A percentile compares a stretch with the other conserved stretches of the same genome.
These are phyloP conservation scores for Gossypium ekmanianum DNA, from an alignment of 345 rosid genomes.

Conservation along the genomic window DNA sequence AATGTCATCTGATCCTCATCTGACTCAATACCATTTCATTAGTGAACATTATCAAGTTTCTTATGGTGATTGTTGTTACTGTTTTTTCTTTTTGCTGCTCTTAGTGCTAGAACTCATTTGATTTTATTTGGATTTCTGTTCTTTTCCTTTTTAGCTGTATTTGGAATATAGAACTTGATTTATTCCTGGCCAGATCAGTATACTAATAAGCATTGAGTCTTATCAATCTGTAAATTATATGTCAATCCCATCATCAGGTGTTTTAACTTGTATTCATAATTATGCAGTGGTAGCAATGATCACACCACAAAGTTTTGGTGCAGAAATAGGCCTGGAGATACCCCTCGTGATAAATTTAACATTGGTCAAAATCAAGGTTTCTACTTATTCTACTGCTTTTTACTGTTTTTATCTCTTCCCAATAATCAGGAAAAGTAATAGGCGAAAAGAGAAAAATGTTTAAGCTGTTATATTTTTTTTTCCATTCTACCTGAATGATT, in stretches of 20 bases:
- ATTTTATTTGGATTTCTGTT: slow-evolving; percentile 9
- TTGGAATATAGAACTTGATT: neutral
- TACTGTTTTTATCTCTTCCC: neutral
- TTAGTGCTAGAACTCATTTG: neutral
- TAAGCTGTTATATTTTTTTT: neutral
- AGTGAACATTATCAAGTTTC: neutral
- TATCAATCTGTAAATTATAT: slow-evolving; percentile 1
- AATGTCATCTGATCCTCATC: neutral
- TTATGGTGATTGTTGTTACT: neutral
- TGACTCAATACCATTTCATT: neutral
- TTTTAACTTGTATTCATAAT: slow-evolving; percentile 22
- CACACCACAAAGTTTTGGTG: slow-evolving; percentile 96
- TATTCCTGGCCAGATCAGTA: neutral
- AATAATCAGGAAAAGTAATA: neutral
- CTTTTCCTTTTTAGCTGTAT: neutral
- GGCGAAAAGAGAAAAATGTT: neutral
- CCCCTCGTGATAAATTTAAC: slow-evolving; percentile 77
- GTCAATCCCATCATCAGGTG: slow-evolving; percentile 16
- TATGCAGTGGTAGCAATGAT: slow-evolving; percentile 95
- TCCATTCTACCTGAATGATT: neutral
- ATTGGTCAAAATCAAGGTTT: slow-evolving; percentile 75
- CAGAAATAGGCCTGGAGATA: slow-evolving; percentile 94
- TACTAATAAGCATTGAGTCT: neutral
- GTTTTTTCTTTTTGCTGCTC: neutral
- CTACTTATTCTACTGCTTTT: neutral